Percentiles rank a stretch among this genome's conserved stretches.
phyloP scores from a whole-genome alignment of 169 alveolate genomes.

The Eimeria mitis region DNA sequence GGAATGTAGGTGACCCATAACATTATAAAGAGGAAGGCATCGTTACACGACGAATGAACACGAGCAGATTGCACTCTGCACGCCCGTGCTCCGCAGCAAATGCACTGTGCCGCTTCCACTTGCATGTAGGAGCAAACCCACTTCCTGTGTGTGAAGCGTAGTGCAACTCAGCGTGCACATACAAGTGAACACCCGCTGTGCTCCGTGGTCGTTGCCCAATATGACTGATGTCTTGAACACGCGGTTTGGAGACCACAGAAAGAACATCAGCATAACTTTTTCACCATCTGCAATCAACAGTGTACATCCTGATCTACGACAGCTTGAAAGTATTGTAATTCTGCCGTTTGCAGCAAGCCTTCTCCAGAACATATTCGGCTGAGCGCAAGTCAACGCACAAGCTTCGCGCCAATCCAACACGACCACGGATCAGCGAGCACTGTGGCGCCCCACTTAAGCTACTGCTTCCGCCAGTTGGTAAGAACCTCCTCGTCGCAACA shows the following conservation, averaged over 20 bases:
- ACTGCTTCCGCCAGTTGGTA: too few species aligned
- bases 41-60: not conserved
- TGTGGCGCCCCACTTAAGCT: not conserved
- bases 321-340: not conserved
- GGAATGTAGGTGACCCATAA: too few species aligned
- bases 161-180: not conserved
- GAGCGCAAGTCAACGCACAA: not conserved
- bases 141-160: not conserved
- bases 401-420: not conserved
- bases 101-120: not conserved
- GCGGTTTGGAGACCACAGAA: not conserved
- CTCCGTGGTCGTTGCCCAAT: too few species aligned
- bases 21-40: not conserved
- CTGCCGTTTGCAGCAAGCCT: not conserved
- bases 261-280: not conserved
- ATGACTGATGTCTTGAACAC: not conserved
- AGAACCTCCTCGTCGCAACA: not conserved
- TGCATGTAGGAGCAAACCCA: not conserved
- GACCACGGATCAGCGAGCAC: not conserved
- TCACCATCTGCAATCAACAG: not conserved
- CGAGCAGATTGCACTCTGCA: not conserved
- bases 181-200: not conserved
- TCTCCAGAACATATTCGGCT: not conserved
- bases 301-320: not conserved
- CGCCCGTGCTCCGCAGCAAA: not conserved